These are phyloP conservation scores for Fraxinus platypoda DNA, from an alignment of 305 asterid species.

Conservation along the genomic window DNA sequence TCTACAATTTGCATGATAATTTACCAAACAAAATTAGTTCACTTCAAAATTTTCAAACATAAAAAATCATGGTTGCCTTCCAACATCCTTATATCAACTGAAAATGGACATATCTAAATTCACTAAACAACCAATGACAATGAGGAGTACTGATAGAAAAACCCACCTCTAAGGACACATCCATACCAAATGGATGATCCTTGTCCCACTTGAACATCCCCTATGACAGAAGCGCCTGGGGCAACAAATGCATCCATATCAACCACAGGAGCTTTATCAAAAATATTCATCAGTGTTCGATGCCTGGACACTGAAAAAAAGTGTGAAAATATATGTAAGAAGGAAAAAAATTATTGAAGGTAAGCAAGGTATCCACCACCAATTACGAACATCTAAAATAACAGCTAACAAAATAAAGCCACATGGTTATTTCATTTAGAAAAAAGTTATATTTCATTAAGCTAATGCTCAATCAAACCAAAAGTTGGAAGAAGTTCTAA, in stretches of 20 bases:
- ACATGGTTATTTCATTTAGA: neutral
- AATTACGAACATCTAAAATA: neutral
- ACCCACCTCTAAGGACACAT: slow-evolving; percentile 80
- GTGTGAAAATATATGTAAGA: neutral
- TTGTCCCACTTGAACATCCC: slow-evolving; percentile 76
- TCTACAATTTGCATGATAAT: neutral
- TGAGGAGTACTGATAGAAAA: slow-evolving; percentile 11
- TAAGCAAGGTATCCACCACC: neutral
- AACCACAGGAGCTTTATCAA: slow-evolving; percentile 72
- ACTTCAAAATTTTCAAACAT: neutral
- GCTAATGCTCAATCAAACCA: slow-evolving; percentile 7
- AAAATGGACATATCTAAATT: neutral
- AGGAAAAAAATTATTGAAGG: slow-evolving; percentile 6
- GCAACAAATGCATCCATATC: slow-evolving; percentile 81
- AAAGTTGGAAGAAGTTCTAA: neutral
- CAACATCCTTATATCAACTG: slow-evolving; percentile 4
- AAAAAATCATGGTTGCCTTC: slow-evolving; percentile 6
- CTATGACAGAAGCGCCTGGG: slow-evolving; percentile 85
- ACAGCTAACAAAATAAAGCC: neutral
- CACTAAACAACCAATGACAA: neutral
- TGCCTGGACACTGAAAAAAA: slow-evolving; percentile 70
- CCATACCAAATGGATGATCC: slow-evolving; percentile 92
- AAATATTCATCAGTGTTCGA: slow-evolving; percentile 68
- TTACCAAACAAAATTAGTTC: slow-evolving; percentile 1
- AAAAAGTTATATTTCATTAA: neutral